A percentile compares a stretch with the other conserved stretches of the same genome.
Evolutionary conservation across 352 stramenopile species (phyloP).

Genomic region (Porosira glacialis): DNA sequence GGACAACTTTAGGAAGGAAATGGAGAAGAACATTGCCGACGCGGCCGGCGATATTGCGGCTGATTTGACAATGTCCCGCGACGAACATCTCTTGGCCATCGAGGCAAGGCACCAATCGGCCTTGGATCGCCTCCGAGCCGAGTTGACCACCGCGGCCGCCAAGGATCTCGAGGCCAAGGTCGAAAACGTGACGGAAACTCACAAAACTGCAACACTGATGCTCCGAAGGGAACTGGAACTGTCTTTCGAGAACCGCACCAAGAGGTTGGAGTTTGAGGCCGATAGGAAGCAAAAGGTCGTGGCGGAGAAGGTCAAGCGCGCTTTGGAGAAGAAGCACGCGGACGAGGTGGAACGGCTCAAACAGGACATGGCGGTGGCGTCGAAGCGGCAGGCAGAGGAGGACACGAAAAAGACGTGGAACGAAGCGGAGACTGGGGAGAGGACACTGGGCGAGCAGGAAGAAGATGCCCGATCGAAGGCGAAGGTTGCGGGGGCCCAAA

Average conservation of each 20-base stretch:
- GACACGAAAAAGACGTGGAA: too few relatives aligned
- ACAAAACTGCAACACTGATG: conserved; percentile 28
- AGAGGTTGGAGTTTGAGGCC: conserved; percentile 20
- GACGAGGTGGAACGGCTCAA: conserved; percentile 20
- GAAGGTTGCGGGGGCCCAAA: too few relatives aligned
- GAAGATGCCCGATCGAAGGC: too few relatives aligned
- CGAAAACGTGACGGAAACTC: conserved; percentile 9
- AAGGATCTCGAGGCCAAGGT: conserved; percentile 17
- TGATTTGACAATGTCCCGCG: neutral
- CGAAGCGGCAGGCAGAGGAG: too few relatives aligned
- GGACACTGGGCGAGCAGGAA: too few relatives aligned
- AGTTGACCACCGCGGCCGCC: conserved; percentile 22
- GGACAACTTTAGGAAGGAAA: conserved; percentile 32
- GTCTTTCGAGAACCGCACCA: too few relatives aligned
- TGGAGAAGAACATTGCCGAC: conserved; percentile 15
- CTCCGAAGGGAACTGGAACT: conserved; percentile 22
- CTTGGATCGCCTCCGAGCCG: too few relatives aligned
- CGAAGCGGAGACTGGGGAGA: too few relatives aligned
- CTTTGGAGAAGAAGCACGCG: conserved; percentile 16
- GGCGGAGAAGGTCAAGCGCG: conserved; percentile 23
- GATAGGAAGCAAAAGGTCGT: conserved; percentile 23
- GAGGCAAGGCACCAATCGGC: conserved; percentile 23
- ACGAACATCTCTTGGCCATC: conserved; percentile 19
- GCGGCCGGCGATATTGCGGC: neutral
- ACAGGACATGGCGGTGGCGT: conserved; percentile 25